Evolutionary conservation across 2,329 filamentous ascomycete species (phyloP), one percentile per base, ranked within the genome.

Genomic region (Xylariaceae sp.): DNA sequence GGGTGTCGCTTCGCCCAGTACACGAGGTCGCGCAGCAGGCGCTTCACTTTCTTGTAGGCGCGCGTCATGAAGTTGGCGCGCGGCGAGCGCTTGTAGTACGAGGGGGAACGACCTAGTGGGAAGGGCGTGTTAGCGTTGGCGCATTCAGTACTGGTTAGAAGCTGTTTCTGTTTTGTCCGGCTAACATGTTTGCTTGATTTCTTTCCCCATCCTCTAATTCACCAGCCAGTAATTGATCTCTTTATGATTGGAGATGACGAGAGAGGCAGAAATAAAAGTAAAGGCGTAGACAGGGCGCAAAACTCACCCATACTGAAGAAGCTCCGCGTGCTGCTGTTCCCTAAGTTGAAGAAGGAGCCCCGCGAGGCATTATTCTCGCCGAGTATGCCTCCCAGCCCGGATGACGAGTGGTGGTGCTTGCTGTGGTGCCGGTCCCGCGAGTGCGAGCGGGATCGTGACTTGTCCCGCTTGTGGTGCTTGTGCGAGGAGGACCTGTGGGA

Each of bases 1-100:
- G 93, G 94, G 76, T 97, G 89, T 33, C 86, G 83, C 71, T 91
- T 89, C 68, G 91, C 89, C 76, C 94, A 96, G 72, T 88, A 85
- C 72, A 89, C 81, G 7, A 97, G 86, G 71, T 96, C 88, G 69
- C 89, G 89, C 55, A 96, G 78, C 61, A 96, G 84, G 39, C 89
- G 87, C 71, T 88, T 89, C 59, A 97, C 84, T 68, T 91, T 88
- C 74, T 85, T 84, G 73, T 91, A 82, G 43, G 92, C 81, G 65
- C 88, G 87, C 53, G 86, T 78, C 62, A 96, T 76, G 78, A 96
- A 96, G 69, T 87, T 89, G 58, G 86, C 82, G 65, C 94, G 89
- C 2, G 94, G 91, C 16, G 90, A 90, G 69, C 91, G 90, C 71
- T 91, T 91, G 76, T 92, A 93, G 71, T 90, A 86, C 9, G 83